Conservation (phyloP, 805 yeast species). For the Helenozyma baotianmanensis region DNA sequence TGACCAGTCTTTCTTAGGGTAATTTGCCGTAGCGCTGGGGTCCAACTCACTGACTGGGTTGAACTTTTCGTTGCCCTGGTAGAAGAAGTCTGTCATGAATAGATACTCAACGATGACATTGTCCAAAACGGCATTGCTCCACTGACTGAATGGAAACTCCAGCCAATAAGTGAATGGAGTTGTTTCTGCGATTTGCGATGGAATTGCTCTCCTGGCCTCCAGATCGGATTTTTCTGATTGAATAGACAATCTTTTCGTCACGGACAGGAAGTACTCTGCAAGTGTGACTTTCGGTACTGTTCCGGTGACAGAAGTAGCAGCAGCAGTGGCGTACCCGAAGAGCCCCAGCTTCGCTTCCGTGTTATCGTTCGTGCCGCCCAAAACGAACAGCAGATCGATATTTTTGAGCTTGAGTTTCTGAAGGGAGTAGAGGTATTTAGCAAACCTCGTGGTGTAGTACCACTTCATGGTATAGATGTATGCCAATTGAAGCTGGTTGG, state of each 20-base stretch:
- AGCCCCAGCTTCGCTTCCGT: slow-evolving; percentile 9
- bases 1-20: slow-evolving; percentile 26
- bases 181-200: slow-evolving; percentile 81
- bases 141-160: slow-evolving; percentile 69
- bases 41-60: slow-evolving; percentile 18
- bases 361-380: slow-evolving; percentile 43
- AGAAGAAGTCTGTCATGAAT: slow-evolving; percentile 69
- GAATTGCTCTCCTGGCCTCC: slow-evolving; percentile 46
- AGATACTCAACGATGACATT: slow-evolving; percentile 73
- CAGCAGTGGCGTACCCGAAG: slow-evolving; percentile 8
- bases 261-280: slow-evolving; percentile 48
- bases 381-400: slow-evolving; percentile 52
- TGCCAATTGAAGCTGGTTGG: slow-evolving; percentile 70
- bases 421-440: slow-evolving; percentile 68
- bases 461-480: slow-evolving; percentile 87
- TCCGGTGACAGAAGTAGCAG: slow-evolving; percentile 1
- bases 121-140: slow-evolving; percentile 69
- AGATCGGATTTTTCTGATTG: slow-evolving; percentile 25
- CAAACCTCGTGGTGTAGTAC: slow-evolving; percentile 82
- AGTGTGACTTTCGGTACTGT: slow-evolving; percentile 19
- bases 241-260: slow-evolving; percentile 59
- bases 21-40: slow-evolving; percentile 5
- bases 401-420: slow-evolving; percentile 54
- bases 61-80: slow-evolving; percentile 37
- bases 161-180: slow-evolving; percentile 61